Percentiles rank a stretch among this genome's conserved stretches.
Evolutionary conservation across 805 yeast species (phyloP).

Genomic region (Priceomyces medius): DNA sequence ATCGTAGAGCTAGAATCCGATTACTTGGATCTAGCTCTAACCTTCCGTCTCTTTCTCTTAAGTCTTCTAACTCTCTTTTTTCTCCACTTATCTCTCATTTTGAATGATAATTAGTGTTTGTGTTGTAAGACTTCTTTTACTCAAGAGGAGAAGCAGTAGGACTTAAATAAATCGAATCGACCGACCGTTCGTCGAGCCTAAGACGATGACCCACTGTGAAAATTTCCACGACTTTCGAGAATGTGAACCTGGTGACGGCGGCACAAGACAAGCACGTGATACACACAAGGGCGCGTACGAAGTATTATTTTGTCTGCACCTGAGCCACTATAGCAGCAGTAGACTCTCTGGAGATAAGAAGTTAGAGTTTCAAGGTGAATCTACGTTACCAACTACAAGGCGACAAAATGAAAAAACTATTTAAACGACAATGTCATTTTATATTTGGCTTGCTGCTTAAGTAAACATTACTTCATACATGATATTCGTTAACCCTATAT

Average conservation of each 20-base stretch:
- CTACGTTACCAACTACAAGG: too few relatives aligned
- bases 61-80: constrained; percentile 99
- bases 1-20: constrained; percentile 40
- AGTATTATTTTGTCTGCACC: neutral
- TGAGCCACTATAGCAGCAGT: too few relatives aligned
- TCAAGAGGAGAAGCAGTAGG: constrained; percentile 14
- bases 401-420: too few relatives aligned
- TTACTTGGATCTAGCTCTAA: constrained; percentile 99
- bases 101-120: constrained; percentile 35
- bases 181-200: constrained; percentile 1
- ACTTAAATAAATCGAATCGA: neutral
- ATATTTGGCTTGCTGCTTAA: too few relatives aligned
- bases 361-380: too few relatives aligned
- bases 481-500: too few relatives aligned
- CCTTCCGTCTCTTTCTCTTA: constrained; percentile 99
- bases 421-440: too few relatives aligned
- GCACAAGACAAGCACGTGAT: neutral
- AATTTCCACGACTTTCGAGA: constrained; percentile 8
- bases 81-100: constrained; percentile 98
- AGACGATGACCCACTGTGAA: constrained; percentile 1
- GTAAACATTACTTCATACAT: too few relatives aligned
- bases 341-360: too few relatives aligned
- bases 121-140: constrained; percentile 10
- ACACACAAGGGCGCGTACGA: neutral
- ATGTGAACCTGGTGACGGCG: constrained; percentile 3